Percentiles rank a stretch among this genome's conserved stretches.
phyloP scores from a whole-genome alignment of 2,329 filamentous ascomycete species.

The Fusarium fracticaudum region DNA sequence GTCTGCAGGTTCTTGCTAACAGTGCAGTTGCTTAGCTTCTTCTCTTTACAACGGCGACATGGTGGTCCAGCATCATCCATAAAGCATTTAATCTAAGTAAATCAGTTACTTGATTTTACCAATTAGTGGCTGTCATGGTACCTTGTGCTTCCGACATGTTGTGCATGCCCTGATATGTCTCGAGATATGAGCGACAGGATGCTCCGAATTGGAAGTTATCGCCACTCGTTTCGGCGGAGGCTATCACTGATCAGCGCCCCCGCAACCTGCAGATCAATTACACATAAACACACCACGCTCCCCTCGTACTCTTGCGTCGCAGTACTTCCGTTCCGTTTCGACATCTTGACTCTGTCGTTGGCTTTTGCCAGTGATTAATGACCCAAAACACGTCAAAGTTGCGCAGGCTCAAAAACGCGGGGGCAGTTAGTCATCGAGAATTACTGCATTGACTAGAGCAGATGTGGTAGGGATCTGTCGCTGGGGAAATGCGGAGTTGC shows the following conservation, averaged over 20 bases:
- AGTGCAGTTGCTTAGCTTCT: constrained; percentile 49
- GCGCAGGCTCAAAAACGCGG: neutral
- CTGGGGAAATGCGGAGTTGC: constrained; percentile 10
- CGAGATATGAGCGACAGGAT: constrained; percentile 51
- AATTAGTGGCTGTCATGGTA: constrained; percentile 24
- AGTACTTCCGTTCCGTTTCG: constrained; percentile 8
- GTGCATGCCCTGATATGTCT: constrained; percentile 54
- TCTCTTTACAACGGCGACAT: constrained; percentile 50
- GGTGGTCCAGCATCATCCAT: constrained; percentile 53
- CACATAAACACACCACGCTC: neutral
- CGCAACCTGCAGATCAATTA: neutral
- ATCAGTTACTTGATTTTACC: accelerated
- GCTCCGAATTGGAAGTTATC: constrained; percentile 59
- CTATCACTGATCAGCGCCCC: neutral
- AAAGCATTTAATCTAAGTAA: constrained; percentile 50
- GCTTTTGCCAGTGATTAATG: neutral
- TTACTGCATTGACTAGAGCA: neutral
- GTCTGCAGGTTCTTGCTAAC: constrained; percentile 55
- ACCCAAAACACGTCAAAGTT: neutral
- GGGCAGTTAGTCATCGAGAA: constrained; percentile 9
- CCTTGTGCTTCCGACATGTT: constrained; percentile 54
- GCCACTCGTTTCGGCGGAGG: constrained; percentile 18
- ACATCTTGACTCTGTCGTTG: neutral
- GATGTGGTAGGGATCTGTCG: neutral
- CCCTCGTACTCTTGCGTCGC: neutral